phyloP scores from a whole-genome alignment of 169 alveolate genomes.

The Cryptosporidium parvum region DNA sequence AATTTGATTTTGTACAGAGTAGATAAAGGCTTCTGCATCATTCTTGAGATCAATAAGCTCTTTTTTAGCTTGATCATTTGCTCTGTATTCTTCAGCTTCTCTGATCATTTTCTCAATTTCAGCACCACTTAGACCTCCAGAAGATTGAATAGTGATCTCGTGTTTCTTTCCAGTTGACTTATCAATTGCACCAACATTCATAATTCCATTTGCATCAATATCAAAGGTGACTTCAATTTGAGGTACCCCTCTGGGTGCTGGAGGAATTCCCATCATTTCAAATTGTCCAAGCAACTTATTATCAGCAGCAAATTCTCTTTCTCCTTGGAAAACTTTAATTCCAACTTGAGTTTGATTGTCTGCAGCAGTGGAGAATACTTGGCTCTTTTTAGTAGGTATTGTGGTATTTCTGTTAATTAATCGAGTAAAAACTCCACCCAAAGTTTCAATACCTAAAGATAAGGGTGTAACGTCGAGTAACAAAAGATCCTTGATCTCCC shows the following conservation, averaged over 20 bases:
- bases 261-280: conserved; percentile 97
- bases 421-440: conserved; percentile 96
- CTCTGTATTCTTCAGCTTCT: conserved; percentile 96
- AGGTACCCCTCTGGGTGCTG: conserved; percentile 98
- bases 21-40: conserved; percentile 92
- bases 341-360: conserved; percentile 98
- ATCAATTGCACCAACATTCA: conserved; percentile 97
- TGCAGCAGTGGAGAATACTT: conserved; percentile 97
- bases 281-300: conserved; percentile 97
- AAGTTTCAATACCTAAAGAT: conserved; percentile 96
- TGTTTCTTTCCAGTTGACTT: conserved; percentile 96
- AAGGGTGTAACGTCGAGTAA: conserved; percentile 96
- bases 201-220: conserved; percentile 98
- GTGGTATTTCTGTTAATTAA: conserved; percentile 98
- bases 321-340: conserved; percentile 99
- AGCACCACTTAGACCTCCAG: conserved; percentile 95
- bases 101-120: conserved; percentile 96
- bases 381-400: conserved; percentile 98
- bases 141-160: conserved; percentile 95
- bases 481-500: conserved; percentile 96
- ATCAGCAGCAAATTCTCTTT: conserved; percentile 97
- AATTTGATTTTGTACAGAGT: conserved; percentile 90
- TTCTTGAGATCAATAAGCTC: conserved; percentile 93
- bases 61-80: conserved; percentile 93
- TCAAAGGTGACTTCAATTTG: conserved; percentile 96